These are phyloP conservation scores for Cyclotella sp. DNA, from an alignment of 108 stramenopile genomes.

Conservation along the genomic window DNA sequence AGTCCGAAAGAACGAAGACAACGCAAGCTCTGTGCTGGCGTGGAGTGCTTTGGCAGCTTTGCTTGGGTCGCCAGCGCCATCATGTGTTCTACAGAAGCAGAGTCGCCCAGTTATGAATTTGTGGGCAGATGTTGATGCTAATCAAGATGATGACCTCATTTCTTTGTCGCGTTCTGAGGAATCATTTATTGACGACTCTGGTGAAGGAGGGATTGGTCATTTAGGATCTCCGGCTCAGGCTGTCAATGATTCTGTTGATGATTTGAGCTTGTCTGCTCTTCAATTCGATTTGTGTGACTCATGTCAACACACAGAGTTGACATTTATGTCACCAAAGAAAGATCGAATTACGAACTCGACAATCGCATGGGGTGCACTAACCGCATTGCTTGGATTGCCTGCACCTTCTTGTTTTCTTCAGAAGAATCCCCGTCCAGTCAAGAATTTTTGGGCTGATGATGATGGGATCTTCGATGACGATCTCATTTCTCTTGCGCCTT, in stretches of 20 bases:
- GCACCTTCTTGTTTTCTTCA: not conserved
- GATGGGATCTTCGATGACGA: not conserved
- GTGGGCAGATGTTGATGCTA: not conserved
- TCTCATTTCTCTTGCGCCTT: not conserved
- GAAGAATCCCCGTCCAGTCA: not conserved
- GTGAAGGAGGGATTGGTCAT: not conserved
- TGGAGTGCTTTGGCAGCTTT: constrained; percentile 1
- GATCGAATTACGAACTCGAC: not conserved
- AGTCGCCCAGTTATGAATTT: constrained; percentile 2
- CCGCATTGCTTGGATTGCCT: constrained; percentile 4
- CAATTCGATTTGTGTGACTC: not conserved
- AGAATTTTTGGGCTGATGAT: not conserved
- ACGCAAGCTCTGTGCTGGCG: not conserved
- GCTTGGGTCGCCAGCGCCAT: constrained; percentile 2
- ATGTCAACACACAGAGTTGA: not conserved
- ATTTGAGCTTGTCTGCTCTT: constrained; percentile 3
- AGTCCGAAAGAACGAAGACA: not conserved
- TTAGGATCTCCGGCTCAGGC: not conserved
- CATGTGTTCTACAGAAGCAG: not conserved
- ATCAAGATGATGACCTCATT: constrained; percentile 9
- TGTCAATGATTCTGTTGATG: not conserved
- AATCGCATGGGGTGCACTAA: not conserved
- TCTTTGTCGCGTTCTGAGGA: not conserved
- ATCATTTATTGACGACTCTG: not conserved
- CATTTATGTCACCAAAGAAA: not conserved